Conservation (phyloP, 2,329 filamentous ascomycete species). For the Zalaria obscura region DNA sequence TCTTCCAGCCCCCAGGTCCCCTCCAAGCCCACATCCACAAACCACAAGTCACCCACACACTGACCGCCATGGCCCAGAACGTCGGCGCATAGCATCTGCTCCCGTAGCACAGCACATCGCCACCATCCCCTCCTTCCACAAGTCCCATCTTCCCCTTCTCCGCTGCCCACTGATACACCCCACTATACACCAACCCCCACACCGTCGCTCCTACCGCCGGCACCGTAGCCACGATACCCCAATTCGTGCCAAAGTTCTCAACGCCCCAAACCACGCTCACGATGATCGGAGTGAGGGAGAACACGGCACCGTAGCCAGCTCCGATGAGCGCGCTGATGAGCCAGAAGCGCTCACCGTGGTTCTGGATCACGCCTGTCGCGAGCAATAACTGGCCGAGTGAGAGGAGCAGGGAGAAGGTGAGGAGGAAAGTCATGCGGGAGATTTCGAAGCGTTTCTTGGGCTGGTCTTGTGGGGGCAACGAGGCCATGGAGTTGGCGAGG, state of each 20-base stretch:
- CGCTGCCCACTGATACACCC: constrained; percentile 59
- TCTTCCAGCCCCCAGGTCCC: constrained; percentile 27
- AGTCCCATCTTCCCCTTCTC: constrained; percentile 27
- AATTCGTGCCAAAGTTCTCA: constrained; percentile 97
- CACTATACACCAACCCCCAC: constrained; percentile 83
- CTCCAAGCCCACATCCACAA: constrained; percentile 72
- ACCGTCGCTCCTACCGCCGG: constrained; percentile 77
- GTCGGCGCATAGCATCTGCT: constrained; percentile 64
- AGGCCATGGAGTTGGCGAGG: constrained; percentile 25
- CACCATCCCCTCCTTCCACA: constrained; percentile 21
- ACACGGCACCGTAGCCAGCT: constrained; percentile 83
- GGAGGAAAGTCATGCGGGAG: constrained; percentile 67
- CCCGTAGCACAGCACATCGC: constrained; percentile 61
- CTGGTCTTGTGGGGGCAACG: constrained; percentile 11
- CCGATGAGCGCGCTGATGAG: constrained; percentile 73
- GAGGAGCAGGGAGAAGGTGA: constrained; percentile 60
- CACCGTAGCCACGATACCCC: constrained; percentile 86
- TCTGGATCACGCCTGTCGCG: constrained; percentile 60
- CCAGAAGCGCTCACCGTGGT: constrained; percentile 69
- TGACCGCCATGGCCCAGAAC: constrained; percentile 75
- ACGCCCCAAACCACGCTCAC: constrained; percentile 97
- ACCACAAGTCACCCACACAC: constrained; percentile 62
- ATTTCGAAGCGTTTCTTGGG: constrained; percentile 36
- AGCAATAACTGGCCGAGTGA: constrained; percentile 63
- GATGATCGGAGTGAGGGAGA: constrained; percentile 79